Base-by-base conservation (phyloP, 805 yeast species). In the Ogataea zsoltii region DNA sequence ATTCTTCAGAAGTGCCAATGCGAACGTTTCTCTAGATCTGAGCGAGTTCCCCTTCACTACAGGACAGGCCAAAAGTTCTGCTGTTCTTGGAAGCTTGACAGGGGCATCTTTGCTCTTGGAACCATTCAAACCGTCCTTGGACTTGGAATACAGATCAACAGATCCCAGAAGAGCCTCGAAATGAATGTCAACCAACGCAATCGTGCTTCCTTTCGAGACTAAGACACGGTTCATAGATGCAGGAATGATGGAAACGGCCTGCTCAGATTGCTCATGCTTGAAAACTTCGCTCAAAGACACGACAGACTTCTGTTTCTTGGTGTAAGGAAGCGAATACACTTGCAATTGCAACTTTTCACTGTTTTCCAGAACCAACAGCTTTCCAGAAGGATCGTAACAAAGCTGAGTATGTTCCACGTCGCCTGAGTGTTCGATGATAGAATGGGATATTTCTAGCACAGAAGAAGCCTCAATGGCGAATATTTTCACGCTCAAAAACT, bases 171-270 rank as follows among this genome's bases (percentile, higher is more conserved):
- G 54, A 39, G 78, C 69, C 37, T 69, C 69, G 50, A 61, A 75
- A 48, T 70, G 69, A 51, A 71, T 62, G 55, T 77, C 80, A 39
- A 79, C 52, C 41, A 79, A 59, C 32, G 69, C 67, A 29, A 77
- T 56, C 41, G 69, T 65, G 48, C 68, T 63, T 23, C 67, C 68
- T 42, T 63, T 59, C 0, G 78, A 62, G 9, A 78, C 50, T 10
- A 79, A 58, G n/a, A 77, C 51, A 52, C 84, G 66, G 52, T 75
- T 77, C 12, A 72, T 60, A 32, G 77, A 67, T 3, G 74, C 73
- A 3, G 73, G 61, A 29, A 57, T 43, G 23, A 76, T 62, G 2
- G 79, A 67, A 25, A 64, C 49, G 36, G 65, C 60, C 12, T 60
- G 50, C 19, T 54, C 53, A 4, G 23, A 16, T 11, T 55, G 53